Base-by-base conservation (phyloP, 108 stramenopile species). In the Asterionellopsis glacialis region DNA sequence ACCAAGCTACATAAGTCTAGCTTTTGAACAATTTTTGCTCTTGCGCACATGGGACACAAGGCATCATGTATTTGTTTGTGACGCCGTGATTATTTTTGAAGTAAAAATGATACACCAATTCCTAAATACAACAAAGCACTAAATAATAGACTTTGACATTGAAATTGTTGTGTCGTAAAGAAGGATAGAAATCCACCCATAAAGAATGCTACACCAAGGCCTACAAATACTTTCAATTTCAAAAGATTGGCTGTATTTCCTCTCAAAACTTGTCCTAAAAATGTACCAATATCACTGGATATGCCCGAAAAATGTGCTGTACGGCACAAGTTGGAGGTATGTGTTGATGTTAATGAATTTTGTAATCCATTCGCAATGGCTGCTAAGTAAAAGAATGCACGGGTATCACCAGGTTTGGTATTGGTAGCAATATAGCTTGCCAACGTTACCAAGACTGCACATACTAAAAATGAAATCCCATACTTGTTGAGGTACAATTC, bases 281-380 rank as follows among this genome's bases (percentile, higher is more conserved):
- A 72, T 11, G 69, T 75, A 41, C 81, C 81, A 51, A 82, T 71
- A 33, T 81, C 81, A 16, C 64, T 68, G 9, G 71, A 72, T 26
- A 70, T 76, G 26, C 81, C 81, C 1, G 76, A 63, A 39, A 75
- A 69, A 56, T 82, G 81, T 23, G 64, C 49, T 9, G 81, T 67
- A 23, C 81, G 81, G 41, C 70, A 59, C 57, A 82, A 67, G 50
- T 82, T 82, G 44, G 58, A 62, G 2, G 77, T 70, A 48, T 62
- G 54, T 7, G 50, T 39, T 7, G 72, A 74, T 11, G 77, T 76
- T 45, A 75, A 33, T 49, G 65, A 59, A 57, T 82, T 82, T 25
- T 68, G 65, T 14, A 82, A 59, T 14, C 81, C 81, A 47, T 68
- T 76, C 47, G 81, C 81, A 11, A 79, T 56, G 9, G 69, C 63